Evolutionary conservation across 2,329 filamentous ascomycete species (phyloP).

Genomic region (Hypoxylon sp.): DNA sequence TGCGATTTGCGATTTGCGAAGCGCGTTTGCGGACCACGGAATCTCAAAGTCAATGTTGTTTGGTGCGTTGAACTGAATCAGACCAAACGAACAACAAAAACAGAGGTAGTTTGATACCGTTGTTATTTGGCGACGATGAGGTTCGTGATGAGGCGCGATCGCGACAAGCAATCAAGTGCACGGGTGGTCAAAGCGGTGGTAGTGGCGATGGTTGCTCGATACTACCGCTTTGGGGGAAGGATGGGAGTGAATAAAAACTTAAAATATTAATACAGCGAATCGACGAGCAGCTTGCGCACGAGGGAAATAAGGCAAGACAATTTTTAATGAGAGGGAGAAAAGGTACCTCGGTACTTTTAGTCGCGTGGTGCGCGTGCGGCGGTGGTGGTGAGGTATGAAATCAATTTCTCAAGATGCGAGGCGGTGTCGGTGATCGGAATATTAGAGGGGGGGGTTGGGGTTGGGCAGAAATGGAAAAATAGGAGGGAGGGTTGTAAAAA

Average conservation of each 20-base stretch:
- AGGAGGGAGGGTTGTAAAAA: conserved; percentile 57
- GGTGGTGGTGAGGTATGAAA: conserved; percentile 43
- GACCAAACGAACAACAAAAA: conserved; percentile 43
- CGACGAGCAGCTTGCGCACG: conserved; percentile 38
- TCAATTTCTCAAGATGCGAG: conserved; percentile 49
- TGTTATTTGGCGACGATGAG: conserved; percentile 37
- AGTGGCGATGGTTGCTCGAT: conserved; percentile 42
- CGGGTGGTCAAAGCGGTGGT: conserved; percentile 46
- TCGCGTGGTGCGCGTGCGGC: conserved; percentile 44
- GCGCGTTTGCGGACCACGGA: conserved; percentile 23
- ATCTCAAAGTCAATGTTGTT: conserved; percentile 28
- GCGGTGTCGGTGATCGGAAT: conserved; percentile 53
- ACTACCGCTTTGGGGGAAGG: conserved; percentile 50
- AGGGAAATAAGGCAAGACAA: conserved; percentile 35
- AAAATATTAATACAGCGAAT: conserved; percentile 45
- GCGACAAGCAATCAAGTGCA: conserved; percentile 28
- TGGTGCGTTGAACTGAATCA: conserved; percentile 51
- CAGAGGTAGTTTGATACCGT: conserved; percentile 21
- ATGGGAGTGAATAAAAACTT: conserved; percentile 46
- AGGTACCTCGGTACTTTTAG: conserved; percentile 52
- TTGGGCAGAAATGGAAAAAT: conserved; percentile 55
- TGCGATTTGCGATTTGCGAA: conserved; percentile 8
- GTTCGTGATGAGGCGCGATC: conserved; percentile 38
- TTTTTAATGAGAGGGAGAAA: conserved; percentile 35
- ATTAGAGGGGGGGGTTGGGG: conserved; percentile 50